Evolutionary conservation across 2,329 filamentous ascomycete genomes (phyloP), one percentile per base, ranked within the genome.

Genomic region (Stachybotrys chartarum): DNA sequence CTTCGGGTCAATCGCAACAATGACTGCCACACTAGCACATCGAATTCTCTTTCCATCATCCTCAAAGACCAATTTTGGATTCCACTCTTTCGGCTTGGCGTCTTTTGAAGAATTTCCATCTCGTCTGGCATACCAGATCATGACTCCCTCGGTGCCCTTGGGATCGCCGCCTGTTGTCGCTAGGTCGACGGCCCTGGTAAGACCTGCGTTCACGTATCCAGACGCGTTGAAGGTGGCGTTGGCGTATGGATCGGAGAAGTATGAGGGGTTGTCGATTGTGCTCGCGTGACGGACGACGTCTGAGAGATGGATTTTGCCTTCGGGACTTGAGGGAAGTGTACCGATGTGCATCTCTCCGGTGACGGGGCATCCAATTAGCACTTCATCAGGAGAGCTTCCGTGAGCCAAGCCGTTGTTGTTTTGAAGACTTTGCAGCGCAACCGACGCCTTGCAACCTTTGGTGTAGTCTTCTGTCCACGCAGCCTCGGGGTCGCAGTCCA

Each of bases 381-480:
- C 66, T 57, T 81, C 75, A 17, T 66, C 61, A 0, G 64, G 56
- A 0, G 70, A 66, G 12, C 64, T 63, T 1, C 80, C 80, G 54
- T 77, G 80, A 0, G 75, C 79, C 0, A 86, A 63, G 1, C 83
- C 83, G 55, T 86, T 86, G 60, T 77, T 78, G 59, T 78, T 83
- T 56, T 78, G 75, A 8, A 84, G 59, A 1, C 69, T 70, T 0
- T 65, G 60, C 4, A 80, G 60, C 0, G 75, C 80, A 0, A 81
- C 65, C 0, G 67, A 67, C 0, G 74, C 79, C 8, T 70, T 64
- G 17, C 82, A 64, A 3, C 70, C 74, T 0, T 68, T 59, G 0
- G 64, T 60, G 0, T 71, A 64, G 7, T 71, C 61, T 0, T 54
- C 57, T 3, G 55, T 56, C 7, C 59, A 51, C 0, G 54, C 53